Conservation (phyloP, 306 rosid genomes). For the Vigna reflexopilosa region DNA sequence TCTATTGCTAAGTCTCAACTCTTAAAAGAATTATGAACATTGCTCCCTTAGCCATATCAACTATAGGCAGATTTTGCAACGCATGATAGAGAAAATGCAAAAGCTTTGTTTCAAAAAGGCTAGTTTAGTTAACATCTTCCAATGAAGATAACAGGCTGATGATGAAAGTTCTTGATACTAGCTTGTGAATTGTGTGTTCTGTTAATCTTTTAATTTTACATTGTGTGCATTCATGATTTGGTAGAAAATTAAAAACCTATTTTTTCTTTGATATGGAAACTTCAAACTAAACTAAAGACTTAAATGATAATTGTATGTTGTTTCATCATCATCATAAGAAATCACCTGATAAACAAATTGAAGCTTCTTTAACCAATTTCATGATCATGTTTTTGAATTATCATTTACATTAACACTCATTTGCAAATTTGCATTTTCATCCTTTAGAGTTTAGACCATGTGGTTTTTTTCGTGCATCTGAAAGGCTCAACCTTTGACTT, state of each 20-base stretch:
- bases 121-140: conserved; percentile 50
- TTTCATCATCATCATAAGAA: background rate
- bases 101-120: conserved; percentile 65
- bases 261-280: too few relatives aligned
- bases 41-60: too few relatives aligned
- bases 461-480: conserved; percentile 38
- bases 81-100: conserved; percentile 62
- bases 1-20: too few relatives aligned
- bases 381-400: background rate
- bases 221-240: background rate
- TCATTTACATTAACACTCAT: background rate
- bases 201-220: background rate
- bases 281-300: background rate
- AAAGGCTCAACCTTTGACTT: conserved; percentile 39
- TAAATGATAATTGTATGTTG: background rate
- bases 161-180: conserved; percentile 17
- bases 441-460: conserved; percentile 30
- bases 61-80: conserved; percentile 39
- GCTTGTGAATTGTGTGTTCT: conserved; percentile 34
- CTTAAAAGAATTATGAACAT: too few relatives aligned
- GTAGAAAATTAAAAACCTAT: too few relatives aligned
- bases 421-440: conserved; percentile 18
- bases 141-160: conserved; percentile 25
- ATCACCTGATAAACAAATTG: background rate
- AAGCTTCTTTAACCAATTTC: background rate